Base-by-base conservation (phyloP, 2,329 filamentous ascomycete genomes). In the Penicillium fuscoglaucum region DNA sequence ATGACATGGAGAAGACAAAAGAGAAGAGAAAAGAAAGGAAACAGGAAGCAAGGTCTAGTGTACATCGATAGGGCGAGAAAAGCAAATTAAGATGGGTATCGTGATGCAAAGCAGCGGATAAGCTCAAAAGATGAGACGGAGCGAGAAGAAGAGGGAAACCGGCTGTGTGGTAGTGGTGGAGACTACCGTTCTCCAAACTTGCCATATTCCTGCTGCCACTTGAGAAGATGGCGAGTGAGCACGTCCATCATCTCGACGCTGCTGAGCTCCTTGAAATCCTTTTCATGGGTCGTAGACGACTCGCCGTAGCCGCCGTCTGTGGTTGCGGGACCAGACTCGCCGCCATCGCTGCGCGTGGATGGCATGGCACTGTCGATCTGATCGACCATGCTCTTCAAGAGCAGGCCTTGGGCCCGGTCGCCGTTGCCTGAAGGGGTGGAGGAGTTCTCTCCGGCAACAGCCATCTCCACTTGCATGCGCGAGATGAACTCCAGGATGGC, bases 191-290 rank as follows among this genome's bases (percentile, higher is more conserved):
- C 81, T 19, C 80, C 79, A 61, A 78, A 79, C 64, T 82, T 81
- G 44, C 82, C 81, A 72, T 78, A 92, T 69, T 90, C 84, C 63
- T 89, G 88, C 77, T 96, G 91, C 91, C 91, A 96, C 69, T 90
- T 89, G 65, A 93, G 84, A 68, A 96, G 82, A 72, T 92, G 87
- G 61, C 89, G 83, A 61, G 89, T 93, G 72, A 96, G 76, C 66
- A 87, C 83, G 72, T 96, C 91, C 90, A 96, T 96, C 90, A 96
- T 96, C 76, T 96, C 90, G 63, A 90, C 81, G 66, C 89, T 92
- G 57, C 81, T 90, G 63, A 96, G 79, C 9, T 89, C 84, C 66
- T 88, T 90, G 74, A 96, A 96, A 1, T 87, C 83, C 66, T 70
- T 73, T 58, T 78, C 75, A 47, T 74, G 61, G 24, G 29, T 57